Conservation (phyloP, 352 stramenopile genomes). For the Globisporangium orthogonon region DNA sequence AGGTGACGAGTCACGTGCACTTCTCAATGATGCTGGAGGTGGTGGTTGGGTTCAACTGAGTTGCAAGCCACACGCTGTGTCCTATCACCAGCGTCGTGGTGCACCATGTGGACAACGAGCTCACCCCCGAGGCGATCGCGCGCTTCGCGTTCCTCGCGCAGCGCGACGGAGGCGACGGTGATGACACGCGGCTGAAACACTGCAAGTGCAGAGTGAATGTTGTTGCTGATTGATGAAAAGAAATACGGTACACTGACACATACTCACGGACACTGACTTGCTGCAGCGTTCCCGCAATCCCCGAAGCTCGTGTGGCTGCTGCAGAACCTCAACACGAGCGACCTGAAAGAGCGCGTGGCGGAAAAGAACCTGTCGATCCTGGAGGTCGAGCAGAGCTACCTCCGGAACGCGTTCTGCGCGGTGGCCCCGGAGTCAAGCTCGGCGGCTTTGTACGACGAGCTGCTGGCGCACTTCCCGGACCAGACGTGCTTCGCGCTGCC, state of each 20-base stretch:
- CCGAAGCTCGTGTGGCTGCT: constrained; percentile 73
- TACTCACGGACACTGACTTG: not conserved
- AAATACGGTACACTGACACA: too few relatives aligned
- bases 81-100: constrained; percentile 42
- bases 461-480: constrained; percentile 42
- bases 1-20: constrained; percentile 20
- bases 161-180: constrained; percentile 14
- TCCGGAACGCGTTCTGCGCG: constrained; percentile 37
- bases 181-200: constrained; percentile 20
- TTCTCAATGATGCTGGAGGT: not conserved
- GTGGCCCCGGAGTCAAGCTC: constrained; percentile 20
- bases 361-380: constrained; percentile 46
- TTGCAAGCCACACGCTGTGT: too few relatives aligned
- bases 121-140: constrained; percentile 43
- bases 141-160: constrained; percentile 56
- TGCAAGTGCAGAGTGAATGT: too few relatives aligned
- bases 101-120: constrained; percentile 48
- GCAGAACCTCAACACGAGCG: constrained; percentile 46
- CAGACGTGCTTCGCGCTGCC: constrained; percentile 53
- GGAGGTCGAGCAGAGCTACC: constrained; percentile 52
- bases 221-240: too few relatives aligned
- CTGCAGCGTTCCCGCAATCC: constrained; percentile 55
- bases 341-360: constrained; percentile 61
- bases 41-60: too few relatives aligned
- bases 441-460: constrained; percentile 30